Evolutionary conservation across 345 rosid genomes (phyloP).

Genomic region (Raphanus raphanistrum): DNA sequence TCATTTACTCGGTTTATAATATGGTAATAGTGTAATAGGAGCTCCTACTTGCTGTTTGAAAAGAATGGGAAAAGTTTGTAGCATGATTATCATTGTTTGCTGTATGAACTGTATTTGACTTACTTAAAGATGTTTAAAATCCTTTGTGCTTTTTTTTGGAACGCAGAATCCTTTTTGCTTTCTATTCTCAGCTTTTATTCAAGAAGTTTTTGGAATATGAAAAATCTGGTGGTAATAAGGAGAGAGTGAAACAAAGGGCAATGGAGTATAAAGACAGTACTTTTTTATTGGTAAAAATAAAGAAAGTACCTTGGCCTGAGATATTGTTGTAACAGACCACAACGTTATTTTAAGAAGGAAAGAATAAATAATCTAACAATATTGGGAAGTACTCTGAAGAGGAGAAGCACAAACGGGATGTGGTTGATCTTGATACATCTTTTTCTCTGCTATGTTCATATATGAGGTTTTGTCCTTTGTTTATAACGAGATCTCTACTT

Average conservation of each 20-base stretch:
- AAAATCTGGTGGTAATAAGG: too few species aligned
- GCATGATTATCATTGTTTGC: too few species aligned
- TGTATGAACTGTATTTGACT: too few species aligned
- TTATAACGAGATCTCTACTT: conserved; percentile 20
- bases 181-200: too few species aligned
- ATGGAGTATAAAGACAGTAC: too few species aligned
- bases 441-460: conserved; percentile 36
- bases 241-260: too few species aligned
- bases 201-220: too few species aligned
- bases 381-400: conserved; percentile 49
- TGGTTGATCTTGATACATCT: conserved; percentile 56
- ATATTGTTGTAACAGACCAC: not conserved
- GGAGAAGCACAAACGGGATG: conserved; percentile 69
- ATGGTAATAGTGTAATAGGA: not conserved
- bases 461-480: not conserved
- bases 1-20: not conserved
- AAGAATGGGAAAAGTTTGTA: not conserved
- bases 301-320: too few species aligned
- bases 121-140: too few species aligned
- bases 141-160: too few species aligned
- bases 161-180: not conserved
- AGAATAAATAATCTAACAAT: not conserved
- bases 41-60: not conserved
- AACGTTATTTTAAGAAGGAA: not conserved
- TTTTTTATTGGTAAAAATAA: too few species aligned